phyloP scores from a whole-genome alignment of 208 protist genomes.

The Leishmania amazonensis region DNA sequence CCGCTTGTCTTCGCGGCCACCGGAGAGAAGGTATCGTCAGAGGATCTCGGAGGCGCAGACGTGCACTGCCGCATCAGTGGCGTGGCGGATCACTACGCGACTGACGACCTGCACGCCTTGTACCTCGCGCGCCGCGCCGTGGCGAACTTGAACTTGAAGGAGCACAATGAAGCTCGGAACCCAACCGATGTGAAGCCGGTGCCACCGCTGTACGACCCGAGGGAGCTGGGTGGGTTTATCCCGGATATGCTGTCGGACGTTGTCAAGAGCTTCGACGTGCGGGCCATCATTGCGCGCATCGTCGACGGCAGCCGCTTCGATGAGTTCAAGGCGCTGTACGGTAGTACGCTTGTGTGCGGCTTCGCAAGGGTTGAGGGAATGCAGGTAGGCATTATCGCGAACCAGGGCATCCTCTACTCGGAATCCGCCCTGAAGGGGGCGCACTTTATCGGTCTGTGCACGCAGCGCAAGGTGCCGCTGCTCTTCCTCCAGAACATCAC shows the following conservation, averaged over 20 bases:
- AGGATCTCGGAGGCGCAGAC: slow-evolving; percentile 96
- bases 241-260: slow-evolving; percentile 83
- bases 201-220: slow-evolving; percentile 83
- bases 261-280: slow-evolving; percentile 90
- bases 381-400: slow-evolving; percentile 96
- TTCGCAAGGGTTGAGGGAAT: slow-evolving; percentile 94
- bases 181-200: slow-evolving; percentile 43
- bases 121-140: slow-evolving; percentile 87
- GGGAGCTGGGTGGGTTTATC: slow-evolving; percentile 92
- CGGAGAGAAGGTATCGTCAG: slow-evolving; percentile 91
- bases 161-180: slow-evolving; percentile 27
- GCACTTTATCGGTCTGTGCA: slow-evolving; percentile 97
- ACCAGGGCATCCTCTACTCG: slow-evolving; percentile 96
- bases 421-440: slow-evolving; percentile 92
- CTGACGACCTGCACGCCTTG: slow-evolving; percentile 91
- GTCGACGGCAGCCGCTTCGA: slow-evolving; percentile 94
- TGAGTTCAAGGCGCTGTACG: slow-evolving; percentile 96
- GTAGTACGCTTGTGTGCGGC: slow-evolving; percentile 92
- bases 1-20: slow-evolving; percentile 94
- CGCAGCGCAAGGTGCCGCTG: slow-evolving; percentile 93
- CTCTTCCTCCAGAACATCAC: slow-evolving; percentile 98
- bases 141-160: slow-evolving; percentile 82
- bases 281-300: slow-evolving; percentile 90
- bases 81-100: slow-evolving; percentile 94
- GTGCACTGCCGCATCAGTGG: slow-evolving; percentile 92